phyloP scores from a whole-genome alignment of 306 rosid genomes.

The Cucumis hystrix region DNA sequence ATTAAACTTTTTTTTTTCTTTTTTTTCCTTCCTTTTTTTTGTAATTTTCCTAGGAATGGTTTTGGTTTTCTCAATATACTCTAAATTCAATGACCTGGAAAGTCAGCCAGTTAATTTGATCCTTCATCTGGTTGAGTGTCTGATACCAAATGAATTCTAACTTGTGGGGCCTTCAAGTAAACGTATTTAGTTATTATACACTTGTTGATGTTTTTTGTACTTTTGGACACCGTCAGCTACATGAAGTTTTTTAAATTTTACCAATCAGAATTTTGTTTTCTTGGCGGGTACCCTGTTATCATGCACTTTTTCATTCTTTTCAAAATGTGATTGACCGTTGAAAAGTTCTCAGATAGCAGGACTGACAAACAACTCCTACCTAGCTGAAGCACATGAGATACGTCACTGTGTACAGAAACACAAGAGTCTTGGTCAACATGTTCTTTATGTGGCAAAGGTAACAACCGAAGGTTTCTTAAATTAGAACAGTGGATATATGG shows the following conservation, averaged over 20 bases:
- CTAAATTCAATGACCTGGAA: background rate
- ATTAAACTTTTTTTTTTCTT: background rate
- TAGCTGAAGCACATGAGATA: constrained; percentile 61
- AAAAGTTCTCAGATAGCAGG: constrained; percentile 68
- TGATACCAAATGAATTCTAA: background rate
- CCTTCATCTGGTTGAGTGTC: background rate
- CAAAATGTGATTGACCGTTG: constrained; percentile 11
- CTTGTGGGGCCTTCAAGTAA: background rate
- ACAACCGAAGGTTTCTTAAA: constrained; percentile 7
- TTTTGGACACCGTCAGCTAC: background rate
- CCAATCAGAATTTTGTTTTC: background rate
- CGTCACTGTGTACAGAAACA: constrained; percentile 68
- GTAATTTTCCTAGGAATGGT: background rate
- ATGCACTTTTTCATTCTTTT: background rate
- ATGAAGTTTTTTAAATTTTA: background rate
- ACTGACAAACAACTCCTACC: constrained; percentile 87
- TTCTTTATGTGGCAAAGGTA: constrained; percentile 90
- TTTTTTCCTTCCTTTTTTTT: background rate
- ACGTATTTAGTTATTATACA: background rate
- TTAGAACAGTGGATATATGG: constrained; percentile 4
- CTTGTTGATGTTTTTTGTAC: background rate
- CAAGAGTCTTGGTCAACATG: constrained; percentile 58
- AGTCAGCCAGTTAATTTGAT: background rate
- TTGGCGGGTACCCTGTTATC: background rate
- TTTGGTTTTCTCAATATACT: background rate